Evolutionary conservation across 2,329 filamentous ascomycete species (phyloP).

Genomic region (Fusarium nematophilum): DNA sequence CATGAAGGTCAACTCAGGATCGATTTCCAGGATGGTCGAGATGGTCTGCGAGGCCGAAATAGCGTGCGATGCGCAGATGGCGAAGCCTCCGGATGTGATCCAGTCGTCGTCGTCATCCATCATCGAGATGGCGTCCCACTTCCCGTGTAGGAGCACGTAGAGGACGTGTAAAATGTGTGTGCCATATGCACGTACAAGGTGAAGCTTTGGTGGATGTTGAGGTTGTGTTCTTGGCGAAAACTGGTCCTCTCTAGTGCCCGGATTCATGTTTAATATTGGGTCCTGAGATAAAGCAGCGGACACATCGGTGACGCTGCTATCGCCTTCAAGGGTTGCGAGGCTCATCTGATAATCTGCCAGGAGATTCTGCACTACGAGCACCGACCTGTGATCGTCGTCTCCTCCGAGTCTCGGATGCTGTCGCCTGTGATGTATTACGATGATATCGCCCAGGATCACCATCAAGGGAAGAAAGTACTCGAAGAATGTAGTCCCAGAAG

Average conservation of each 20-base stretch:
- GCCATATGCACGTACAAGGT: slow-evolving; percentile 59
- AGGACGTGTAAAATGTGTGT: slow-evolving; percentile 61
- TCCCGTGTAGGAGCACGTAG: slow-evolving; percentile 59
- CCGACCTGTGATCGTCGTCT: not conserved
- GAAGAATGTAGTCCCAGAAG: slow-evolving; percentile 58
- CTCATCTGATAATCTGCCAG: not conserved
- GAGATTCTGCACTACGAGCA: not conserved
- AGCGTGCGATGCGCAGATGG: slow-evolving; percentile 58
- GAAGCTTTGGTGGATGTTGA: slow-evolving; percentile 38
- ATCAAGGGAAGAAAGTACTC: slow-evolving; percentile 63
- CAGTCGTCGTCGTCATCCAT: slow-evolving; percentile 61
- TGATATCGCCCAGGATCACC: slow-evolving; percentile 61
- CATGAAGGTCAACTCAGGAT: slow-evolving; percentile 63
- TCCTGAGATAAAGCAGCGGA: too few relatives aligned
- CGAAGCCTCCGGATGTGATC: slow-evolving; percentile 59
- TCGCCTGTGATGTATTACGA: slow-evolving; percentile 58
- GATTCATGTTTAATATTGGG: too few relatives aligned
- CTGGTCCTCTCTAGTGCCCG: not conserved
- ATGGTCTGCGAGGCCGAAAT: slow-evolving; percentile 60
- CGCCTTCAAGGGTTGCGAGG: too few relatives aligned
- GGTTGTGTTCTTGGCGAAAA: not conserved
- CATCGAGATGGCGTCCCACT: slow-evolving; percentile 62
- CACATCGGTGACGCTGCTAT: too few relatives aligned
- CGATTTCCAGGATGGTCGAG: slow-evolving; percentile 57
- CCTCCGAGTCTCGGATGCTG: slow-evolving; percentile 56